Percentiles rank a stretch among this genome's conserved stretches.
phyloP scores from a whole-genome alignment of 2,329 filamentous ascomycete species.

The Stemphylium vesicarium region DNA sequence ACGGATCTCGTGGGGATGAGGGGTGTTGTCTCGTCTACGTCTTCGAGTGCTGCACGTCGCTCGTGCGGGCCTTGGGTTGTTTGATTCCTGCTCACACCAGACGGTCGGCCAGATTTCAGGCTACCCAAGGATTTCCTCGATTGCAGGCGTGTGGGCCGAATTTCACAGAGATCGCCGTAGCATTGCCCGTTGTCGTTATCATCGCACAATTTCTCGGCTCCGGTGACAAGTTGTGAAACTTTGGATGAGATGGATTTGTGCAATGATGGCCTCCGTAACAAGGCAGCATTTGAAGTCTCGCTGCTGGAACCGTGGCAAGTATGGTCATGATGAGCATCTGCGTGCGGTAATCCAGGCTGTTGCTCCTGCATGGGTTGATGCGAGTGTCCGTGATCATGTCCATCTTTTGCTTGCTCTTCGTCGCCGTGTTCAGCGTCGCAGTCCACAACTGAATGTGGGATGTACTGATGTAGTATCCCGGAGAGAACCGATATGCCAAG shows the following conservation, averaged over 20 bases:
- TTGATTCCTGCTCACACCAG: slow-evolving; percentile 30
- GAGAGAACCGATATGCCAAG: slow-evolving; percentile 77
- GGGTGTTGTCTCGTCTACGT: slow-evolving; percentile 34
- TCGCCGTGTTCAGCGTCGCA: slow-evolving; percentile 77
- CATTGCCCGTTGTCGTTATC: slow-evolving; percentile 64
- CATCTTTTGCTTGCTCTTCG: slow-evolving; percentile 48
- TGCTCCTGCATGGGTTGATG: slow-evolving; percentile 34
- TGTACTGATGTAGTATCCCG: slow-evolving; percentile 72
- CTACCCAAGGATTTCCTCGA: slow-evolving; percentile 27
- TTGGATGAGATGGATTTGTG: slow-evolving; percentile 50
- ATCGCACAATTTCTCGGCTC: slow-evolving; percentile 57
- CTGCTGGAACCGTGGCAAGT: slow-evolving; percentile 27
- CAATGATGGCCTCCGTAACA: slow-evolving; percentile 48
- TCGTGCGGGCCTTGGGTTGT: slow-evolving; percentile 35
- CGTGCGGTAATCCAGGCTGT: slow-evolving; percentile 13
- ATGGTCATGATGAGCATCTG: slow-evolving; percentile 21
- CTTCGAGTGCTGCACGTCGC: slow-evolving; percentile 38
- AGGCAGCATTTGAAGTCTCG: slow-evolving; percentile 12
- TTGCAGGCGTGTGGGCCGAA: slow-evolving; percentile 40
- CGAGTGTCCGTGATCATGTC: slow-evolving; percentile 23
- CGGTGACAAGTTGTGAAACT: slow-evolving; percentile 58
- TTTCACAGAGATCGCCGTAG: slow-evolving; percentile 61
- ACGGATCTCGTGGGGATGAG: slow-evolving; percentile 32
- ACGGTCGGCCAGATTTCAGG: slow-evolving; percentile 21
- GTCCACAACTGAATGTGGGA: slow-evolving; percentile 80